Conservation (phyloP, 2,329 filamentous ascomycete species). For the Colletotrichum liriopes region DNA sequence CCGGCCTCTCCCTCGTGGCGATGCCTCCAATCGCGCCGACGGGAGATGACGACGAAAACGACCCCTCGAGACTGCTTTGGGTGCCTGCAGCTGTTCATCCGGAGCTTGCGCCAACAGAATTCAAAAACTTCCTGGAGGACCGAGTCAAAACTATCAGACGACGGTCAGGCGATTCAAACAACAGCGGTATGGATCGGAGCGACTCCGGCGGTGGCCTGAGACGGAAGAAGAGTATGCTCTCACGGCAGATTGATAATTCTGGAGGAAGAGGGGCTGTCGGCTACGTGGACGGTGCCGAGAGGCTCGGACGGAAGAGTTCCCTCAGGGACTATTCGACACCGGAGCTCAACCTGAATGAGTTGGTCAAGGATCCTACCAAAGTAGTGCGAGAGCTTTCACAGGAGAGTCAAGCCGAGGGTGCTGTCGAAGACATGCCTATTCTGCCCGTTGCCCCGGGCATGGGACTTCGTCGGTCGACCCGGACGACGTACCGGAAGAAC, state of each 20-base stretch:
- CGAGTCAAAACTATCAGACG: constrained; percentile 91
- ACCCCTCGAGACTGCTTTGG: constrained; percentile 92
- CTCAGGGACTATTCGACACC: constrained; percentile 65
- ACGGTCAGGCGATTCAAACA: constrained; percentile 80
- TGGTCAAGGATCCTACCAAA: constrained; percentile 85
- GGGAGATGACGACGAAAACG: constrained; percentile 85
- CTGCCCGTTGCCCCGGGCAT: constrained; percentile 83
- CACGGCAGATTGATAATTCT: constrained; percentile 87
- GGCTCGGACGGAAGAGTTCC: constrained; percentile 82
- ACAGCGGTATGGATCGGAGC: constrained; percentile 65
- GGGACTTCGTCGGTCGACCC: constrained; percentile 89
- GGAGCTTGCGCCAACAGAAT: constrained; percentile 94
- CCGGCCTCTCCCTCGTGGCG: constrained; percentile 74
- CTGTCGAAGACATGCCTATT: constrained; percentile 85
- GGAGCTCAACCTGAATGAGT: constrained; percentile 82
- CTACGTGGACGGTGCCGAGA: constrained; percentile 88
- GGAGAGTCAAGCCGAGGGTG: constrained; percentile 64
- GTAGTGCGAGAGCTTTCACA: constrained; percentile 79
- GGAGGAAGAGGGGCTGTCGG: constrained; percentile 70
- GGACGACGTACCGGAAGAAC: constrained; percentile 89
- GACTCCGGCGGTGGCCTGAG: constrained; percentile 74
- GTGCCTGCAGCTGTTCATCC: constrained; percentile 95
- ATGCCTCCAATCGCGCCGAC: constrained; percentile 82
- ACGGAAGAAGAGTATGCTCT: constrained; percentile 96
- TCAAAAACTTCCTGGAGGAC: constrained; percentile 96